phyloP scores from a whole-genome alignment of 2,329 filamentous ascomycete species.

The Calonectria ilicicola region DNA sequence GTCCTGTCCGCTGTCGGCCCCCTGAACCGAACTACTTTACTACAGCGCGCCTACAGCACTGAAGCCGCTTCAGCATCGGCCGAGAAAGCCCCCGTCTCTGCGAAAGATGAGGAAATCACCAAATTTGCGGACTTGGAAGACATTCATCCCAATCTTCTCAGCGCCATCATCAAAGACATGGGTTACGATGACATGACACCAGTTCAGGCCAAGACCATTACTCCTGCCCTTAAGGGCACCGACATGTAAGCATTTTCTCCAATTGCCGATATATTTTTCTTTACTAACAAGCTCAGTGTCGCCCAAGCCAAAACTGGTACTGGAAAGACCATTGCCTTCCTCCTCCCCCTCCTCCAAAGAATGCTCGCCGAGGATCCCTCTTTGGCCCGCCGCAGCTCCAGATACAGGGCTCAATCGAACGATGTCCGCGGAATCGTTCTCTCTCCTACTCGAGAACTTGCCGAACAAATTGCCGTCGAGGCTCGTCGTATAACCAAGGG shows the following conservation, averaged over 20 bases:
- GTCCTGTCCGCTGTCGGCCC: constrained; percentile 28
- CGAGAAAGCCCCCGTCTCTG: constrained; percentile 18
- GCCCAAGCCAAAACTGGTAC: constrained; percentile 98
- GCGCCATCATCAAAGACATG: constrained; percentile 78
- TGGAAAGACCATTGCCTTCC: constrained; percentile 94
- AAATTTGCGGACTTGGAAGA: constrained; percentile 61
- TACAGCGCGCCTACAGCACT: constrained; percentile 54
- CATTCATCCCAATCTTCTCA: constrained; percentile 74
- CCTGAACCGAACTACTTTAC: constrained; percentile 38
- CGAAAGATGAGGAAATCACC: constrained; percentile 44
- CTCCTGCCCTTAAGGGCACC: constrained; percentile 79
- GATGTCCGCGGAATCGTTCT: constrained; percentile 79
- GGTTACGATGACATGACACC: constrained; percentile 89
- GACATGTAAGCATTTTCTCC: constrained; percentile 76
- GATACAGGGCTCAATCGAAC: constrained; percentile 54
- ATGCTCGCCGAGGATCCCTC: constrained; percentile 75
- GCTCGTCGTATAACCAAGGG: constrained; percentile 74
- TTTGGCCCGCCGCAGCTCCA: constrained; percentile 62
- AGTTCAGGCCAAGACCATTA: constrained; percentile 88
- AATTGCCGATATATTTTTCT: not conserved
- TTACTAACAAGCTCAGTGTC: constrained; percentile 64
- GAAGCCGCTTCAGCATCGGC: constrained; percentile 48
- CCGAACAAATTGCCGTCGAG: constrained; percentile 84
- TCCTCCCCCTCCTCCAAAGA: constrained; percentile 86
- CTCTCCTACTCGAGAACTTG: constrained; percentile 84